A percentile compares a stretch with the other conserved stretches of the same genome.
Conservation (phyloP, 1,284 basidiomycete species). For the Ustilago sp. region DNA sequence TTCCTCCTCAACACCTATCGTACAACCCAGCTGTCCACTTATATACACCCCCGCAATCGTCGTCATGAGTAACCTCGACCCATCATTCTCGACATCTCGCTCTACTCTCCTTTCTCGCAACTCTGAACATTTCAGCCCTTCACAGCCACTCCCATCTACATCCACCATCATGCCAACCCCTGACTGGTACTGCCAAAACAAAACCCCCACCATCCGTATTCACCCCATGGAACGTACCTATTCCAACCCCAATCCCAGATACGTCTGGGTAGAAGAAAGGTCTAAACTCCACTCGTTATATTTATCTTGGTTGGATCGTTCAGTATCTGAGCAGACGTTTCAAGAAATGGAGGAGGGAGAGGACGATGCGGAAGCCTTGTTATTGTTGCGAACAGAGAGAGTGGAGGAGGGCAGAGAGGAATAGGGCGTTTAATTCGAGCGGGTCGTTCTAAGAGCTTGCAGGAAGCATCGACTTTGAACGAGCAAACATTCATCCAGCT, state of each 20-base stretch:
- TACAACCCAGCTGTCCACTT: background rate
- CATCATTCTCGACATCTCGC: background rate
- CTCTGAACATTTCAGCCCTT: background rate
- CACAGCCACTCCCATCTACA: background rate
- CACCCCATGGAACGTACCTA: background rate
- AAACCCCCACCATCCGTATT: background rate
- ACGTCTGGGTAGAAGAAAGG: background rate
- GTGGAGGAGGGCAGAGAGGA: background rate
- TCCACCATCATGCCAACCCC: background rate
- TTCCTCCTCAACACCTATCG: background rate
- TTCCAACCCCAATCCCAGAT: background rate
- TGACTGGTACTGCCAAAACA: background rate
- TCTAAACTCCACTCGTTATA: background rate
- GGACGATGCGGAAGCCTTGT: background rate
- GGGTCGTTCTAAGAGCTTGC: no score
- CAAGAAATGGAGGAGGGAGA: background rate
- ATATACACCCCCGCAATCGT: background rate
- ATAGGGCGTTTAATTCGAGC: no score
- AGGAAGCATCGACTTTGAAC: no score
- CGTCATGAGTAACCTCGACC: background rate
- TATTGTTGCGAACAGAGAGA: background rate
- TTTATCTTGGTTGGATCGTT: background rate
- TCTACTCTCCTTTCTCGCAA: background rate
- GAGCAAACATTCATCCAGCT: no score
- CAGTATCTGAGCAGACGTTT: background rate